These are phyloP conservation scores for Epichloe brachyelytri DNA, from an alignment of 2,329 filamentous ascomycete species.

Conservation along the genomic window DNA sequence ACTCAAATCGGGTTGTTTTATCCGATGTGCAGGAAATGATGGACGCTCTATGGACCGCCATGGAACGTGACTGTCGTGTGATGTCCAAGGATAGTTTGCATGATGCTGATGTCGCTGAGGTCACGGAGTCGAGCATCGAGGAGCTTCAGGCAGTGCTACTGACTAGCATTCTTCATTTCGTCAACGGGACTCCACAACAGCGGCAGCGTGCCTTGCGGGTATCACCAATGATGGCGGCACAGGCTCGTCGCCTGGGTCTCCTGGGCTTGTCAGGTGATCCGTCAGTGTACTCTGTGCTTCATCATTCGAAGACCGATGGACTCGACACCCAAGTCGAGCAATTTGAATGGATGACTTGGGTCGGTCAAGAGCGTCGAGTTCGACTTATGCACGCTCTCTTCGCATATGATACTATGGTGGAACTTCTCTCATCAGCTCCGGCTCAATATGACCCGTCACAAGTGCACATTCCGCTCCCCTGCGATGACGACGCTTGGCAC, in stretches of 20 bases:
- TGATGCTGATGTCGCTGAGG: slow-evolving; percentile 14
- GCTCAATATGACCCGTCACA: slow-evolving; percentile 52
- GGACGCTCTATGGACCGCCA: slow-evolving; percentile 45
- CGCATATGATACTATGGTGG: slow-evolving; percentile 50
- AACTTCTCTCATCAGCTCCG: slow-evolving; percentile 58
- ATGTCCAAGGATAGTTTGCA: slow-evolving; percentile 18
- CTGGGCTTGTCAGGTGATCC: slow-evolving; percentile 32
- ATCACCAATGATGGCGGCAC: slow-evolving; percentile 41
- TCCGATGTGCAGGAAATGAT: slow-evolving; percentile 55
- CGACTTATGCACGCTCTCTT: slow-evolving; percentile 53
- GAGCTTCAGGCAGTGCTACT: slow-evolving; percentile 56
- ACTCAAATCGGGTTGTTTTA: slow-evolving; percentile 49
- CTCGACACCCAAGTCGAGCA: slow-evolving; percentile 15
- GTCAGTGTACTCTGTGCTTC: slow-evolving; percentile 37
- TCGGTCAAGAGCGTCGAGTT: slow-evolving; percentile 57
- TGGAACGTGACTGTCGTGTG: slow-evolving; percentile 43
- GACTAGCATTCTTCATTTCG: slow-evolving; percentile 48
- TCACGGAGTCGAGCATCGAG: slow-evolving; percentile 36
- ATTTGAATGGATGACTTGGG: slow-evolving; percentile 49
- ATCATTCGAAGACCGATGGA: slow-evolving; percentile 45
- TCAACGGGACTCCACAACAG: slow-evolving; percentile 57
- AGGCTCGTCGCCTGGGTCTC: slow-evolving; percentile 45
- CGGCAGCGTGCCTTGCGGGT: slow-evolving; percentile 48
- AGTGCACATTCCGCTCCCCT: slow-evolving; percentile 53
- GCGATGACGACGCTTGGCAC: slow-evolving; percentile 64